Conservation (phyloP, 176 grass and related monocot genomes). For the Oryza glaberrima region DNA sequence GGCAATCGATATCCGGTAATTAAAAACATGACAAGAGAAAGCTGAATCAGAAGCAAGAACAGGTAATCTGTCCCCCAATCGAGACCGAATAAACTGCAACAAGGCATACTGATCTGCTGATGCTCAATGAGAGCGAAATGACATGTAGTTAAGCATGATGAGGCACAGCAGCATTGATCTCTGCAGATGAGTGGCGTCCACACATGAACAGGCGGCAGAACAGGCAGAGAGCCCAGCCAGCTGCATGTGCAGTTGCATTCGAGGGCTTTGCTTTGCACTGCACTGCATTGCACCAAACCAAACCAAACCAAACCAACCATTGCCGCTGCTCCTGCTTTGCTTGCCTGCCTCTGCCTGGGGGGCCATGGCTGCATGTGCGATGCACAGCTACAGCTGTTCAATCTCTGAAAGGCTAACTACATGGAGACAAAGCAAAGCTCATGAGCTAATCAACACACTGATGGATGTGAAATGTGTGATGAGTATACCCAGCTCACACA, state of each 20-base stretch:
- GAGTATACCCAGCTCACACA: not conserved
- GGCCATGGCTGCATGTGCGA: constrained; percentile 41
- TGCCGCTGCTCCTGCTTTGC: not conserved
- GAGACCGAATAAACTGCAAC: constrained; percentile 27
- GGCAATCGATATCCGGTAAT: not conserved
- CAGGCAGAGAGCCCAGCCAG: constrained; percentile 22
- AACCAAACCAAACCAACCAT: not conserved
- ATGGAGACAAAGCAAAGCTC: constrained; percentile 31
- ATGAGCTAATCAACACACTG: constrained; percentile 20
- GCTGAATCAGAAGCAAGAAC: not conserved
- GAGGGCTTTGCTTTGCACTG: constrained; percentile 16
- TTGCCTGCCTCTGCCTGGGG: constrained; percentile 16
- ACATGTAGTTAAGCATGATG: constrained; percentile 12
- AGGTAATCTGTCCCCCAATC: not conserved
- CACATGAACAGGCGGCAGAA: constrained; percentile 1
- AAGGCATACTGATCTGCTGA: not conserved
- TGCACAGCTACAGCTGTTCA: constrained; percentile 13
- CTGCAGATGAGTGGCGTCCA: too few species aligned
- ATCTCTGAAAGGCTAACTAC: constrained; percentile 31
- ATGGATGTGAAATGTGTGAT: constrained; percentile 27
- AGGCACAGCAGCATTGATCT: not conserved
- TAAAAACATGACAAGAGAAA: not conserved
- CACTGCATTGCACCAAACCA: constrained; percentile 26
- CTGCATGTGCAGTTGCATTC: constrained; percentile 34
- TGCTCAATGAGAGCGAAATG: constrained; percentile 42